Evolutionary conservation across 257 asterid species (phyloP), one percentile per base, ranked within the genome.

Genomic region (Petrea volubilis): DNA sequence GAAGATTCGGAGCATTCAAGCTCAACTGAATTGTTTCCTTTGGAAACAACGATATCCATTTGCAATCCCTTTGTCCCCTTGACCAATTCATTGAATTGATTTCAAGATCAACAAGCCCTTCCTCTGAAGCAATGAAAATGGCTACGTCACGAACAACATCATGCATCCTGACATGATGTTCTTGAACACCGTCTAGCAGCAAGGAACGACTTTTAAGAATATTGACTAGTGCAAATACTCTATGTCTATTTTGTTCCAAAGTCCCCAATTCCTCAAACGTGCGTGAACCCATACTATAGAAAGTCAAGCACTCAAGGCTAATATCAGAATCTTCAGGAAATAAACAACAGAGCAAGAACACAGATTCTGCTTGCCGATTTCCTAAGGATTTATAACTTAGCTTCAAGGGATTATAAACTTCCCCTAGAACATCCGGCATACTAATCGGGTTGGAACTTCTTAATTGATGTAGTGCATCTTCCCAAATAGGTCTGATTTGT

Each of bases 391-490:
- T 43, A n/a, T 43, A 46, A n/a, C 70, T 46, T 20, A 69, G 44
- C 23, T 55, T 69, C 4, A 69, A 15, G 57, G 66, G 62, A 0
- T 21, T 56, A 17, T 57, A 69, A 23, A 57, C 46, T n/a, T 18
- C 3, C 17, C 15, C 3, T 9, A 67, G 9, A 13, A 66, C 28
- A 17, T 50, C 1, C 8, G 34, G 50, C 1, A 33, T 24, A 34
- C 33, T 24, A 0, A 3, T 2, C 9, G 73, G 73, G 8, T 52
- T 68, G 5, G 76, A n/a, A 25, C n/a, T 38, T 58, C 9, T 14
- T n/a, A 77, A 29, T 33, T 80, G 72, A 0, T 0, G 6, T 0
- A 74, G 73, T 5, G 72, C 72, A 68, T 74, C 69, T 8, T 47
- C 20, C 86, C 81, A 78, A 2, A 11, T 0, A 10, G 2, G 21